Evolutionary conservation across 805 yeast genomes (phyloP), one percentile per base, ranked within the genome.

Genomic region (Ogataea pignaliae): DNA sequence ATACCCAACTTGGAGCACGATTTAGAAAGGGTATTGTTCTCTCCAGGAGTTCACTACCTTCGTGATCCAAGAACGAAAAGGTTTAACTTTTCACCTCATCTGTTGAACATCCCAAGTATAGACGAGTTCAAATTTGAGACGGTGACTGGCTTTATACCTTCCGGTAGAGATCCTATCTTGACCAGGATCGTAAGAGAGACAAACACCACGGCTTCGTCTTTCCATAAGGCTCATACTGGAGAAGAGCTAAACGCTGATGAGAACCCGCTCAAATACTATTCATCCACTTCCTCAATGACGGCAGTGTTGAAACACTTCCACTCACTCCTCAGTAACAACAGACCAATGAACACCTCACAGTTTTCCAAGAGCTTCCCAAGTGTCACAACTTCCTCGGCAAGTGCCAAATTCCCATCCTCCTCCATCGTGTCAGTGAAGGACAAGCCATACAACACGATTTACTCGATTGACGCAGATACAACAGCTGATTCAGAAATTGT

Each of bases 231-330:
- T 5, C 5, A 13, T 14, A 16, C 30, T 48, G 48, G 29, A 7
- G 31, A 26, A 29, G 21, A 14, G 10, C 31, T 46, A 29, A 35
- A n/a, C 1, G 13, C 39, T 9, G 34, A 36, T 7, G 11, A 15
- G 11, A 35, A 16, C 2, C 13, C 43, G 1, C 35, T 69, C 54
- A 59, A 62, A 44, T 91, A 72, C 58, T 78, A 76, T 45, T 85
- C 95, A 2, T 88, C 97, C 1, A 89, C 98, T 0, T 85, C 95
- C 15, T 85, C 96, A 1, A 76, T 91, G 86, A 90, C 98, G 0
- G 72, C 82, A 1, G 65, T 82, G 1, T 70, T 91, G 37, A 71
- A 81, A 3, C 95, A 89, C 40, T 68, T 91, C 46, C 97, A 93
- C 64, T 72, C 71, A 46, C 65, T 87, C 10, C 58, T 93, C 34